phyloP scores from a whole-genome alignment of 805 yeast genomes.

The Candida pini region DNA sequence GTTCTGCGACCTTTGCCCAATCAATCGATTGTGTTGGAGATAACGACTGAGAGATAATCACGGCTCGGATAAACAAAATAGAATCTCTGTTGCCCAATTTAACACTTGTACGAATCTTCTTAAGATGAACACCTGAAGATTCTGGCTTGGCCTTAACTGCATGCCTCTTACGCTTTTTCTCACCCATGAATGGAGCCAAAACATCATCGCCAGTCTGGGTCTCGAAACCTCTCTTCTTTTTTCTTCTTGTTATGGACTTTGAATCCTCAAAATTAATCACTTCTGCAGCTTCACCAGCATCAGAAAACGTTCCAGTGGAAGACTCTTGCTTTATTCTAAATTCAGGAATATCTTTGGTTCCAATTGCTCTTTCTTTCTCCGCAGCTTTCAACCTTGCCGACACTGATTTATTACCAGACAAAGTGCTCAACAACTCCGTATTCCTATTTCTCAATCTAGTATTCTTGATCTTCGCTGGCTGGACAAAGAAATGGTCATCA shows the following conservation, averaged over 20 bases:
- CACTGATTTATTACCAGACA: slow-evolving; percentile 1
- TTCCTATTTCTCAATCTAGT: too few species aligned
- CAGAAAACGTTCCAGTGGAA: too few species aligned
- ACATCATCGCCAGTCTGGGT: slow-evolving; percentile 16
- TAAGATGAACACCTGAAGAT: slow-evolving; percentile 4
- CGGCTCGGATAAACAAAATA: slow-evolving; percentile 54
- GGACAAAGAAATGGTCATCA: too few species aligned
- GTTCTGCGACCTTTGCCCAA: slow-evolving; percentile 54
- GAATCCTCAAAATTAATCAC: too few species aligned
- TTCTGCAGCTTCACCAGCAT: too few species aligned
- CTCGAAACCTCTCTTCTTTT: slow-evolving; percentile 2
- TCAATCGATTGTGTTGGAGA: slow-evolving; percentile 47
- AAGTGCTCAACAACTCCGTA: too few species aligned
- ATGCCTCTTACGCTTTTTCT: slow-evolving; percentile 25
- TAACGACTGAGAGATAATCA: slow-evolving; percentile 62
- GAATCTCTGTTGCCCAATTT: slow-evolving; percentile 35
- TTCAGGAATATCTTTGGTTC: too few species aligned
- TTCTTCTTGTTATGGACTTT: slow-evolving; percentile 4
- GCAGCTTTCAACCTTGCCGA: slow-evolving; percentile 13
- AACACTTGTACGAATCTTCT: slow-evolving; percentile 18
- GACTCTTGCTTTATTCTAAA: too few species aligned
- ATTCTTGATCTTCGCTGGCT: too few species aligned
- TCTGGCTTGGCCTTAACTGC: slow-evolving; percentile 10
- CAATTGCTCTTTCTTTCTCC: slow-evolving; percentile 1
- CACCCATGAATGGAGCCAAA: slow-evolving; percentile 23